Evolutionary conservation across 495 filamentous ascomycete genomes (phyloP), one percentile per base, ranked within the genome.

Genomic region (Aspergillus nanangensis): DNA sequence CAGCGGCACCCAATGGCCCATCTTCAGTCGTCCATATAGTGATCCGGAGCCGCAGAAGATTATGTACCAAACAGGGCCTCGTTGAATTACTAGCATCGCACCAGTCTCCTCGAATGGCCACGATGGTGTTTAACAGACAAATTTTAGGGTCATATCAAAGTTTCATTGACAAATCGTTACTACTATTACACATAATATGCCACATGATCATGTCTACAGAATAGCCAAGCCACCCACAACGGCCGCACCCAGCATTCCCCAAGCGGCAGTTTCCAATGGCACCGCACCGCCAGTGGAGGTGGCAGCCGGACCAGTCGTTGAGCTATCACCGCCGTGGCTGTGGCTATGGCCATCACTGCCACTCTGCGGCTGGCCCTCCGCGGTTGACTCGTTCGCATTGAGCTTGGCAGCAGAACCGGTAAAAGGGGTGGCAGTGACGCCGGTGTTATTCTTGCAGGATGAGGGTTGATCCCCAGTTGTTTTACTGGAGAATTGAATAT

Each of bases 401-500:
- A 60, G 62, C n/a, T 52, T 19, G 8, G 62, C 66, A 14, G 62
- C 49, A 8, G 41, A 52, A 4, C 65, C 62, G 4, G 66, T 58
- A 39, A 66, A 64, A 5, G 58, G 9, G 4, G 51, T 51, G 1
- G 63, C 67, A 2, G 49, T 52, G 52, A 81, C 55, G 23, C 74
- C 75, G 24, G 76, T 79, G 34, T 64, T 67, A 55, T 84, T 83
- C 32, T 45, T 56, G 57, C 79, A 84, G 7, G 61, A 49, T 11
- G 60, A 62, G 31, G 74, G 62, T 8, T 59, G 14, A 5, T 59
- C 46, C 24, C 59, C 59, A 2, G 51, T 53, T 22, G 50, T 55
- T 42, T 33, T 45, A 3, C 54, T 57, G 14, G 69, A 70, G 58
- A 84, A 77, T 38, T 76, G 79, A 45, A 84, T 73, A 54, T 85